Evolutionary conservation across 257 asterid genomes (phyloP), one percentile per base, ranked within the genome.

Genomic region (Anisodus tanguticus): DNA sequence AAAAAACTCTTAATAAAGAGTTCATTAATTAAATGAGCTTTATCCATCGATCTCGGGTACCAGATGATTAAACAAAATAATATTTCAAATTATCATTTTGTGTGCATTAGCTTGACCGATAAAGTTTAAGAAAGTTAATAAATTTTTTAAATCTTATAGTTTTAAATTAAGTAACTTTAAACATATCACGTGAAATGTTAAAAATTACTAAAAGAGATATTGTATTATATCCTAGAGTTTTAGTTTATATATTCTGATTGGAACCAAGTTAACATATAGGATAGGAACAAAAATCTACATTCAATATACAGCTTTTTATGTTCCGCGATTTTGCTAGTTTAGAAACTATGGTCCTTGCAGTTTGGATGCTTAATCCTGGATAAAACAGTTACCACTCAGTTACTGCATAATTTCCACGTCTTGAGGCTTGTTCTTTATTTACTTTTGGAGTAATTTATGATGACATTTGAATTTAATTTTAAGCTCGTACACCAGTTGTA

Each of bases 311-410:
- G n/a, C 53, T 68, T 76, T 26, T 22, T 41, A 76, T 51, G 43
- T 76, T 26, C 12, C 62, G 6, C 3, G 45, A 26, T 51, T 76
- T 22, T 76, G 6, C 81, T 53, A 76, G 47, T 22, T 76, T 76
- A 26, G 15, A 49, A 53, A 76, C 22, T 76, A 13, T 51, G 35
- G 81, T 77, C 49, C 81, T 77, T 77, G 64, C 45, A 53, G 81
- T 47, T 77, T 13, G 15, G 81, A 8, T 77, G 26, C 64, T 51
- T 77, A 15, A 53, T 77, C 22, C 43, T 22, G 81, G 58, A 74
- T 49, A 22, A 74, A 74, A 74, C 22, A 22, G 81, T 49, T 49
- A 3, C 62, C 62, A 74, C 16, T 17, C 59, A 2, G 22, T 74
- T 43, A 62, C 58, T 74, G 81, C 45, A 74, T 74, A 19, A 19